A percentile compares a stretch with the other conserved stretches of the same genome.
Evolutionary conservation across 345 rosid species (phyloP).

Genomic region (Citrus australasica): DNA sequence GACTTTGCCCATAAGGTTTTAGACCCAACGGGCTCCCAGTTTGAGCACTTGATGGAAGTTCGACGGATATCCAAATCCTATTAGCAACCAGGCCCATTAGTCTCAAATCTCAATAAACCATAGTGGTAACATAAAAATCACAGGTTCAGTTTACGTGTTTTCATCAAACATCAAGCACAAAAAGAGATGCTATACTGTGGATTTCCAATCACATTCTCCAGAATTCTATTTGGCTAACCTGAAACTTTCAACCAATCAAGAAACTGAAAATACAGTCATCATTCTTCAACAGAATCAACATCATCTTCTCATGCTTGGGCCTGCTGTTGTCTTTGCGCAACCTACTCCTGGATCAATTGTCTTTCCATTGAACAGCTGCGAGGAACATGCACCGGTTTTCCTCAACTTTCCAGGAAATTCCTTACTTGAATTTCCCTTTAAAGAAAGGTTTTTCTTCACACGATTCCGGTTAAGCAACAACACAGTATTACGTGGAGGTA

Average conservation of each 20-base stretch:
- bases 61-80: not conserved
- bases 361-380: constrained; percentile 29
- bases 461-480: constrained; percentile 45
- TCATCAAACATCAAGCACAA: not conserved
- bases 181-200: not conserved
- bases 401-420: constrained; percentile 52
- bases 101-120: not conserved
- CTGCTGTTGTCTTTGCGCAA: constrained; percentile 34
- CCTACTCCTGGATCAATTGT: constrained; percentile 29
- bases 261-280: not conserved
- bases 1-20: not conserved
- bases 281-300: not conserved
- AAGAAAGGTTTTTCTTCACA: constrained; percentile 43
- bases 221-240: not conserved
- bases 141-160: not conserved
- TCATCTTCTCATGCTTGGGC: constrained; percentile 15
- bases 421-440: constrained; percentile 48
- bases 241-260: not conserved
- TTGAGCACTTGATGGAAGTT: not conserved
- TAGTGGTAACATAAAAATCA: not conserved
- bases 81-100: not conserved
- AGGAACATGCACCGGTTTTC: constrained; percentile 31
- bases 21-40: not conserved
- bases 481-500: constrained; percentile 46
- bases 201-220: not conserved